Base-by-base conservation (phyloP, 225 moss, liverwort and hornwort genomes). In the Thuidium tamariscinum region DNA sequence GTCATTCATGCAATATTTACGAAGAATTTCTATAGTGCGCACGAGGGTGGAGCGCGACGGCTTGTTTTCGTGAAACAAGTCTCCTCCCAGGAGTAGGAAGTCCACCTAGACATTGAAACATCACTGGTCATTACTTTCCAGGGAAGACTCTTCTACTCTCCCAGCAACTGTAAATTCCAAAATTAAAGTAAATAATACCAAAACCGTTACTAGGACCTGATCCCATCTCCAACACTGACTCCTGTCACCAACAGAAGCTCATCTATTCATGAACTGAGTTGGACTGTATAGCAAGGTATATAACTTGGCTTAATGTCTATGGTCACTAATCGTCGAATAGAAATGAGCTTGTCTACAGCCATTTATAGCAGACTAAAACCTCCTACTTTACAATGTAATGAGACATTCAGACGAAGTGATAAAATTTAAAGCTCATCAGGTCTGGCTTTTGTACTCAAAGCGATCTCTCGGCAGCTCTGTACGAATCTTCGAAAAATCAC, bases 51-150 rank as follows among this genome's bases (percentile, higher is more conserved):
- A 94, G 82, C 99, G 96, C 59, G 99, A 97, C 42, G 99, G 99
- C 91, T 99, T 99, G 88, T 99, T 99, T 88, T 99, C 99, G 87
- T 99, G 99, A 77, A 99, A 99, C 87, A 99, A 91, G 72, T 99
- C 99, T 82, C 99, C 99, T 87, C 99, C 99, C 85, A 99, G 78
- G 37, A 99, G 93, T 84, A 99, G 74, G 87, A 99, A 99, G 90
- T 99, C 99, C 93, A 99, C 97, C 97, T 97, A 59, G 9, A 80
- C 48, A 72, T 80, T 37, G 23, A 78, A 88, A 74, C 83, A 56
- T 77, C 54, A 71, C 55, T 39, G 20, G 27, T 57, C 32, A 55
- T 54, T 65, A 86, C 56, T 51, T 57, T 56, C 73, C 83, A 79
- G 22, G 25, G 57, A 51, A 65, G 10, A 29, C 68, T 30, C 84